Evolutionary conservation across 768 basidiomycete genomes (phyloP), one percentile per base, ranked within the genome.

Genomic region (Podaxis sp.): DNA sequence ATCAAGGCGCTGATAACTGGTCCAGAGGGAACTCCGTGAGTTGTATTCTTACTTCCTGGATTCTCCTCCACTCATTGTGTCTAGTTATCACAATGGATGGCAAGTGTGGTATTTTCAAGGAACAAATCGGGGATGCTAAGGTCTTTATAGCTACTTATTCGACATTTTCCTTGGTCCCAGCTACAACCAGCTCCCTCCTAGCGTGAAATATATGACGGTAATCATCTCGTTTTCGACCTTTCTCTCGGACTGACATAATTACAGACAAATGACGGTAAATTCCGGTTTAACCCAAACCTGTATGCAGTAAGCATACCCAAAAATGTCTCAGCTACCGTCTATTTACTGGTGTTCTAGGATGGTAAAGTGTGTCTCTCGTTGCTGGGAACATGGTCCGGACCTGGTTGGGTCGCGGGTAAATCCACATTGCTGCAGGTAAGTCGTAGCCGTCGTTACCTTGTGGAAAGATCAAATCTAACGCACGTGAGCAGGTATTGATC

Each of bases 291-390:
- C 68, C 96, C 96, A 2, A 98, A 97, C 74, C 79, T 97, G 36
- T 98, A 95, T 73, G 94, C 93, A 58, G 92, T 90, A 72, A 68
- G 84, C 78, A 60, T 33, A 44, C 17, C 7, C 30, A 53, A 20
- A 64, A 64, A 36, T 15, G 10, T 0, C 24, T 11, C 4, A 13
- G 24, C 10, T n/a, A 24, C 49, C 15, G 4, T 28, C 13, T 4
- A 28, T 12, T 50, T 11, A 50, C 22, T 24, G n/a, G 49, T 36
- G 51, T 40, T 64, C 15, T 63, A 92, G 88, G 93, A 96, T 69
- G 93, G 94, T 53, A 98, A 98, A 81, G 96, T 98, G 15, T 97
- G 96, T 73, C 76, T 96, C 38, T 94, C 92, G 26, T 78, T 97
- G 17, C 81, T 97, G 24, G 95, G 95, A 33, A 97, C 96, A 12